phyloP scores from a whole-genome alignment of 768 basidiomycete species.

The Stropharia rugosoannulata region DNA sequence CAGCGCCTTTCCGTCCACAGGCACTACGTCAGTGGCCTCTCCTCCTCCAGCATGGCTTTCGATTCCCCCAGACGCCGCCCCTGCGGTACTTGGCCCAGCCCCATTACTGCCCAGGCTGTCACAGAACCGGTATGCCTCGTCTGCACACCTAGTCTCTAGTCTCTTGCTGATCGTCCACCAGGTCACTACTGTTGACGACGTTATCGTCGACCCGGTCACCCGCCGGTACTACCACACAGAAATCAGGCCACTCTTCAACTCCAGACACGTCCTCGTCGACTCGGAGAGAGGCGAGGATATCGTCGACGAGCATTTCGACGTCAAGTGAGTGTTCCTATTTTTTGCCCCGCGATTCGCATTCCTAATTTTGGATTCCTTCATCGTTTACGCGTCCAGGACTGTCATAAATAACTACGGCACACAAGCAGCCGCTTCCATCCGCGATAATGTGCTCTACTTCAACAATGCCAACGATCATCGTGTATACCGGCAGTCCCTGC shows the following conservation, averaged over 20 bases:
- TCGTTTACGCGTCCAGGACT: slow-evolving; percentile 28
- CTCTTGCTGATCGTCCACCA: not conserved
- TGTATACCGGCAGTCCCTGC: slow-evolving; percentile 25
- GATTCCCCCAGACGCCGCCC: slow-evolving; percentile 5
- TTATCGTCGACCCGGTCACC: slow-evolving; percentile 57
- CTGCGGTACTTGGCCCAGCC: slow-evolving; percentile 6
- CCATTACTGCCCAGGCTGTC: not conserved
- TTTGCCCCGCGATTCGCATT: not conserved
- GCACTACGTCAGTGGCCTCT: slow-evolving; percentile 5
- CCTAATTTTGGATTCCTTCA: not conserved
- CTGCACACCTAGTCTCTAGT: not conserved
- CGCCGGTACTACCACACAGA: slow-evolving; percentile 55
- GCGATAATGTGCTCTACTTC: slow-evolving; percentile 51
- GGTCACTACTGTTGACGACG: slow-evolving; percentile 35
- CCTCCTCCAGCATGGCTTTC: not conserved
- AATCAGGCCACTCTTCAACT: slow-evolving; percentile 43
- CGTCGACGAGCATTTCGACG: slow-evolving; percentile 51
- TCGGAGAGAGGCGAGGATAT: slow-evolving; percentile 45
- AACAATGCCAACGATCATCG: slow-evolving; percentile 50
- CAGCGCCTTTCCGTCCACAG: slow-evolving; percentile 1
- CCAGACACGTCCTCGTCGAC: slow-evolving; percentile 54
- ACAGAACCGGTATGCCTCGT: not conserved
- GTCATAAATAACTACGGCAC: slow-evolving; percentile 68
- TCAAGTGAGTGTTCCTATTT: slow-evolving; percentile 13
- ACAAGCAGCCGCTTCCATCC: slow-evolving; percentile 48